Conservation (phyloP, 169 alveolate species). For the Plasmodium vivax region DNA sequence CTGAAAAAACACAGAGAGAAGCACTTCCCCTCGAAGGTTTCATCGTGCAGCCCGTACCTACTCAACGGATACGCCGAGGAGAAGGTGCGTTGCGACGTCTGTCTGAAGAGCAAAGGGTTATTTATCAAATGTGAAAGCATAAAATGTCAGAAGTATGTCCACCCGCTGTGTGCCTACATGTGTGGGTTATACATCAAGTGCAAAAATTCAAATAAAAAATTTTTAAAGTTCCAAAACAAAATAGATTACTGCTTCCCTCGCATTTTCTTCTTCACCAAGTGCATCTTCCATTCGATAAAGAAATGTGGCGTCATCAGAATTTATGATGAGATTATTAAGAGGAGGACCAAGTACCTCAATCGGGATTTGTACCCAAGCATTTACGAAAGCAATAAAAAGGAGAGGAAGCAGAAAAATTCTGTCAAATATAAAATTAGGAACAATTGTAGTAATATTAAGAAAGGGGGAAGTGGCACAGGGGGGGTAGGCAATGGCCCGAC, state of each 20-base stretch:
- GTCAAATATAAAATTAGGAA: slow-evolving; percentile 27
- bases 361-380: slow-evolving; percentile 71
- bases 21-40: not conserved
- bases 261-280: slow-evolving; percentile 39
- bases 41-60: not conserved
- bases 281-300: slow-evolving; percentile 52
- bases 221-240: slow-evolving; percentile 44
- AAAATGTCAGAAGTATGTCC: slow-evolving; percentile 26
- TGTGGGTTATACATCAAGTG: slow-evolving; percentile 69
- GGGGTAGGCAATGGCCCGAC: not conserved
- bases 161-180: slow-evolving; percentile 69
- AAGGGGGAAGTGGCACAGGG: not conserved
- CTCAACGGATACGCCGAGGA: slow-evolving; percentile 32
- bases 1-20: not conserved
- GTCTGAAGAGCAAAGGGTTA: slow-evolving; percentile 55
- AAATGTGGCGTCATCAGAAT: slow-evolving; percentile 42
- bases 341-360: slow-evolving; percentile 64
- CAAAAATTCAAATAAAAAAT: slow-evolving; percentile 53
- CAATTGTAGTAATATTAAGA: slow-evolving; percentile 16
- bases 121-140: slow-evolving; percentile 41
- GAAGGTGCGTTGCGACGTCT: slow-evolving; percentile 19
- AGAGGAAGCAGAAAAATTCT: slow-evolving; percentile 54
- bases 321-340: slow-evolving; percentile 39
- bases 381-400: slow-evolving; percentile 69
- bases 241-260: slow-evolving; percentile 71